A percentile compares a stretch with the other conserved stretches of the same genome.
phyloP scores from a whole-genome alignment of 495 filamentous ascomycete species.

The Lichenothelia convexa region DNA sequence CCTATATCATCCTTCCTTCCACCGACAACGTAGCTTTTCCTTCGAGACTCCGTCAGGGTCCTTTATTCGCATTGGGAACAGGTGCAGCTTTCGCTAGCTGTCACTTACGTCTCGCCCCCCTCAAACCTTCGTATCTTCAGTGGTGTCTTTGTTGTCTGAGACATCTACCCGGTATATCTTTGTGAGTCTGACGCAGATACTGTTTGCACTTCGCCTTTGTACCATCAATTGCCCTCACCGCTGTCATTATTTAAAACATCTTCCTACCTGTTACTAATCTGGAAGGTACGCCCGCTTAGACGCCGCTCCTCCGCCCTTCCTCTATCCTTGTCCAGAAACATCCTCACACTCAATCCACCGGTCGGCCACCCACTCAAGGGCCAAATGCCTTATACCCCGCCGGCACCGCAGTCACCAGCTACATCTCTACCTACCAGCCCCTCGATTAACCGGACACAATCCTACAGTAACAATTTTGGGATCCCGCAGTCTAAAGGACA shows the following conservation, averaged over 20 bases:
- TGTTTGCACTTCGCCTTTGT: too few relatives aligned
- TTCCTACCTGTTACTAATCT: not conserved
- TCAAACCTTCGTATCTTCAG: constrained; percentile 7
- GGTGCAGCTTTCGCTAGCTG: constrained; percentile 24
- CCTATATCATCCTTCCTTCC: too few relatives aligned
- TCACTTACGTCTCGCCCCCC: constrained; percentile 6
- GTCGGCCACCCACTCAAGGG: not conserved
- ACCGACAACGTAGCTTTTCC: too few relatives aligned
- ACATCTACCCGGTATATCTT: constrained; percentile 7
- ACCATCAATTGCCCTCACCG: not conserved
- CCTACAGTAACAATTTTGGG: constrained; percentile 30
- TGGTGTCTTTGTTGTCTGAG: constrained; percentile 5
- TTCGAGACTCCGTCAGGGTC: too few relatives aligned
- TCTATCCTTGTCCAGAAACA: not conserved
- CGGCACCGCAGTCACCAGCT: constrained; percentile 61
- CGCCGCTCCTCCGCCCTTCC: not conserved
- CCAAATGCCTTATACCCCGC: constrained; percentile 88
- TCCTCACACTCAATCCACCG: too few relatives aligned
- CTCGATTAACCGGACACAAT: constrained; percentile 35
- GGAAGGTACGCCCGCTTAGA: constrained; percentile 1
- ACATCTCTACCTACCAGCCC: constrained; percentile 47
- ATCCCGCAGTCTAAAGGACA: constrained; percentile 20
- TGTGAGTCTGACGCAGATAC: too few relatives aligned
- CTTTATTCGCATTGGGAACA: too few relatives aligned
- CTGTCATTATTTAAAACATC: not conserved